Percentiles rank a stretch among this genome's conserved stretches.
Evolutionary conservation across 495 filamentous ascomycete species (phyloP).

Genomic region (Rostrohypoxylon terebratum): DNA sequence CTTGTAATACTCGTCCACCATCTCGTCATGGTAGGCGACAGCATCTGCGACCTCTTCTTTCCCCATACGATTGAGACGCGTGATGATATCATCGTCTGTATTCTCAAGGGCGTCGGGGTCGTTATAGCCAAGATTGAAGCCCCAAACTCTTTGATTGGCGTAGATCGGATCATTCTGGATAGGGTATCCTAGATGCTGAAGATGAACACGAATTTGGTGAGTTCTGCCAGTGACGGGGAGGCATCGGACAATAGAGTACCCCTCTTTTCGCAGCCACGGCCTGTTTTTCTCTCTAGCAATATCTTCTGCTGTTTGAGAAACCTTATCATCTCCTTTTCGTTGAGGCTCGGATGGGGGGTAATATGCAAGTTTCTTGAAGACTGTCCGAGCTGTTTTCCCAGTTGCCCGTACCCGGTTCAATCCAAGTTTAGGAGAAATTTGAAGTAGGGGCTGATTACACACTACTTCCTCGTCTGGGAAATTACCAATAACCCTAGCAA

Average conservation of each 20-base stretch:
- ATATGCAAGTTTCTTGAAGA: conserved; percentile 90
- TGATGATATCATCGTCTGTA: conserved; percentile 88
- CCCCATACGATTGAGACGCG: conserved; percentile 86
- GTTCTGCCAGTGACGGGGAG: conserved; percentile 93
- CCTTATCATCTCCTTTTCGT: conserved; percentile 25
- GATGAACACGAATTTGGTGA: conserved; percentile 93
- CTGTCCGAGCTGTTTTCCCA: conserved; percentile 87
- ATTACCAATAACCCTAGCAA: conserved; percentile 88
- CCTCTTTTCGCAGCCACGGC: conserved; percentile 61
- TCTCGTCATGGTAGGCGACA: conserved; percentile 92
- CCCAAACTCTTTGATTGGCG: conserved; percentile 92
- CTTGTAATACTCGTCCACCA: conserved; percentile 86
- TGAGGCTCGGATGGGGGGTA: conserved; percentile 69
- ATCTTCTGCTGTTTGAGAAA: conserved; percentile 22
- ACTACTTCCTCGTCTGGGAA: conserved; percentile 87
- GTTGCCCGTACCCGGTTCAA: conserved; percentile 92
- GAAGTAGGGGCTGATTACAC: conserved; percentile 92
- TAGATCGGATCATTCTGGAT: conserved; percentile 98
- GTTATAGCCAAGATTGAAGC: conserved; percentile 76
- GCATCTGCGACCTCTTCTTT: conserved; percentile 91
- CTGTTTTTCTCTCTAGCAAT: conserved; percentile 39
- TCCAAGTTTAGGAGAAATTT: conserved; percentile 93
- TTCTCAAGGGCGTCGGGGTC: conserved; percentile 72
- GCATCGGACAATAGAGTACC: conserved; percentile 95
- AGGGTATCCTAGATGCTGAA: conserved; percentile 93